Evolutionary conservation across 2,329 filamentous ascomycete species (phyloP), one percentile per base, ranked within the genome.

Genomic region (Hirsutella minnesotensis): DNA sequence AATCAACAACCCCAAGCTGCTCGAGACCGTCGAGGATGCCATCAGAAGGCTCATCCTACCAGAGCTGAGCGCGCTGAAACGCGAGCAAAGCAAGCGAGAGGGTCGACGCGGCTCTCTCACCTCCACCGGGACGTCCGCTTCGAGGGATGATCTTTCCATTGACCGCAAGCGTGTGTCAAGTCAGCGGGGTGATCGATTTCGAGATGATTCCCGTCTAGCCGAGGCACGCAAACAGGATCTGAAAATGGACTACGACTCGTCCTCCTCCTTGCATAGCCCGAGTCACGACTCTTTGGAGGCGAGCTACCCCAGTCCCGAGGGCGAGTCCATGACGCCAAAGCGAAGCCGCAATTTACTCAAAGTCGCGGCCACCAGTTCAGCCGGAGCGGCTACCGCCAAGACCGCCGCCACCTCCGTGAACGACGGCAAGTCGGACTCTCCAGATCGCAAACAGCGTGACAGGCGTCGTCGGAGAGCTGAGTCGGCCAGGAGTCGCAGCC

Each of bases 1-100:
- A 0, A 86, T 94, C 59, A 94, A 94, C 64, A 95, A 95, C 55
- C 89, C 89, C 0, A 92, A 87, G 57, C 67, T 95, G 2, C 73
- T 95, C 2, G 86, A 92, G 55, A 92, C 88, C 0, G 89, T 95
- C 3, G 89, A 95, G 64, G 88, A 95, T 63, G 88, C 88, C 13
- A 94, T 95, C 55, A 81, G 87, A 48, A 77, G 88, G 39, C 72
- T 95, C 40, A 94, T 95, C 42, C 66, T 98, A 3, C 92, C 92
- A 0, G 90, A 98, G 61, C 71, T 98, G 37, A 90, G 87, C 53
- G 86, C 88, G 9, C 69, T 98, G 43, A 95, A 95, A 61, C 80
- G 89, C 53, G 88, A 95, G 56, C 85, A 90, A 59, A 89, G 86
- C 60, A 82, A 83, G 49, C 79, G 82, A 48, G 75, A 83, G 49